Base-by-base conservation (phyloP, 768 basidiomycete genomes). In the Amylocystis lapponica region DNA sequence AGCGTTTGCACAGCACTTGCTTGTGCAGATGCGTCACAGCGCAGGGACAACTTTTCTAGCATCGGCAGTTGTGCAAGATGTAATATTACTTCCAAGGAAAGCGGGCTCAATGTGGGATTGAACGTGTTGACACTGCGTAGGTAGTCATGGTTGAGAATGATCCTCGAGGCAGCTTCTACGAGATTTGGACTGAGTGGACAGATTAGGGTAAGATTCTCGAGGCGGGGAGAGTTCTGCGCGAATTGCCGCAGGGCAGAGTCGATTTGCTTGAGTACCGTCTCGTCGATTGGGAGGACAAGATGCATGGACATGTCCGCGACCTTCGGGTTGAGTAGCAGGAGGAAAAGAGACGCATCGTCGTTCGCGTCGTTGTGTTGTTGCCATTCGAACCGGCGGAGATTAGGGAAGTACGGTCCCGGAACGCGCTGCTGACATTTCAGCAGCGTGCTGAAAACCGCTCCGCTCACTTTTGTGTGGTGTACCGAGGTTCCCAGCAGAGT, bases 331-430 rank as follows among this genome's bases (percentile, higher is more conserved):
- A 47, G 27, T 29, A 45, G 12, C 26, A 51, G 42, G 4, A 32
- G 39, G 16, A 51, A 31, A 2, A 39, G 34, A 5, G 42, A 39
- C 19, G 48, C n/a, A 8, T 39, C 34, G 23, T 42, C 13, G 25
- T 35, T 14, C 14, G 1, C 12, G 12, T 11, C 2, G 2, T 7
- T 10, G 8, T 14, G 22, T 17, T 41, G 37, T 6, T 27, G 8
- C 50, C 50, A 51, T 17, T 42, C 31, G n/a, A 51, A 39, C 7
- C 31, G 36, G 16, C 43, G 33, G 5, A 51, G 43, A 31, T 48
- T 48, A 8, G 46, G 46, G 8, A 51, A 39, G 12, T 47, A 16
- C 16, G 33, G 49, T 1, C 20, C 35, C 8, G 23, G 3, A 13
- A 23, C 34, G 7, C 35, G 10, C 14, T 27, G 17, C 11, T 27